Evolutionary conservation across 129 eudicot genomes (phyloP), one percentile per base, ranked within the genome.

Genomic region (Heracleum sosnowskyi): DNA sequence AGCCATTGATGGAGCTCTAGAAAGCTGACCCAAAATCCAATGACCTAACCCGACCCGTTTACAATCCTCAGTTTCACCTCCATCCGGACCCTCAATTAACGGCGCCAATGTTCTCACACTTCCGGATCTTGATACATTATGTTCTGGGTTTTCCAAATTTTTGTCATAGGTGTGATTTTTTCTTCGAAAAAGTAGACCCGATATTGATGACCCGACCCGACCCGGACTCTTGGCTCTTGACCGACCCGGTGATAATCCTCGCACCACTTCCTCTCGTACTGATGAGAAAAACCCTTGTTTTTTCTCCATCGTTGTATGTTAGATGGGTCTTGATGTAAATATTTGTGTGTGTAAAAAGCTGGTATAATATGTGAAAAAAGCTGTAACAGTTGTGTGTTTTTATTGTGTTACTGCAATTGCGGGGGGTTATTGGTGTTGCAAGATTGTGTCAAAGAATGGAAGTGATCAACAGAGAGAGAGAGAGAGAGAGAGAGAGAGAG

Each of bases 11-110:
- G 72, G 72, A 31, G 72, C 11, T 66, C 72, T 29, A 31, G 72
- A 66, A 66, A 66, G 72, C 72, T 66, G 72, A 28, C 72, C 72
- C 72, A 11, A 31, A 22, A 66, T 31, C 72, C 72, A 66, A 0
- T 66, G 72, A 66, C 72, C 72, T 40, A 66, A 66, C 72, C 72
- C 72, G 72, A 66, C 72, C 72, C 72, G 72, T 66, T 66, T 66
- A 17, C 40, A 66, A 66, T 66, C 72, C 39, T 40, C 72, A 13
- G 31, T 31, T 33, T 66, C 72, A 31, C 72, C 72, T 13, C 39
- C 72, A 66, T 66, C 72, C 72, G 72, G 72, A 31, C 72, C 72
- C 72, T 66, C 72, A 31, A 66, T 66, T 15, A 66, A 66, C 72
- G 72, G 72, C 72, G 72, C 13, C 39, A 66, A 33, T 13, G 40